Evolutionary conservation across 2,329 filamentous ascomycete genomes (phyloP).

Genomic region (Fusarium praegraminearum): DNA sequence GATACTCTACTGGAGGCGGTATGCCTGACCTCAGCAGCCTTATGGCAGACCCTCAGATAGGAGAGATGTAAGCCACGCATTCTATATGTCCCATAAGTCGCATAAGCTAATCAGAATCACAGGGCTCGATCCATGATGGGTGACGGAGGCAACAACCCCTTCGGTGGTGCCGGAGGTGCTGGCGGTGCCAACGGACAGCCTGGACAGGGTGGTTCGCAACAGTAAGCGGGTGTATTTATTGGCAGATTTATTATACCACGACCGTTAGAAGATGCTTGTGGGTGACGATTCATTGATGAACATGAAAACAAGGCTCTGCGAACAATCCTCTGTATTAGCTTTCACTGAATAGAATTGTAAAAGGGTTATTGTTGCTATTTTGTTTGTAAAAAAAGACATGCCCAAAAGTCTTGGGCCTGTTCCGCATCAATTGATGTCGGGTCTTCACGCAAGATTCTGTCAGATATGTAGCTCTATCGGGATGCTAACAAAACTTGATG

Average conservation of each 20-base stretch:
- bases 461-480: too few species aligned
- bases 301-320: conserved; percentile 31
- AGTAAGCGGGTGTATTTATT: conserved; percentile 34
- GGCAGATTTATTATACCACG: conserved; percentile 43
- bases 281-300: conserved; percentile 41
- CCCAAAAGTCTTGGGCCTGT: background rate
- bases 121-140: conserved; percentile 64
- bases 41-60: conserved; percentile 93
- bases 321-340: conserved; percentile 23
- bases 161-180: conserved; percentile 44
- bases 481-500: background rate
- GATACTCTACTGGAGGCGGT: conserved; percentile 80
- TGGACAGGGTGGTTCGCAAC: conserved; percentile 45
- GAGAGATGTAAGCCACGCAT: conserved; percentile 81
- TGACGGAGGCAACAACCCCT: conserved; percentile 45
- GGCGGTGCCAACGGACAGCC: conserved; percentile 17
- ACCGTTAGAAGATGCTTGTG: conserved; percentile 20
- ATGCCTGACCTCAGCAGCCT: conserved; percentile 88
- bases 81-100: background rate
- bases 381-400: background rate
- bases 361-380: conserved; percentile 15
- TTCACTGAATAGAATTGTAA: conserved; percentile 40
- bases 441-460: too few species aligned
- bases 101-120: conserved; percentile 3
- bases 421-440: too few species aligned